Evolutionary conservation across 1,284 basidiomycete genomes (phyloP).

Genomic region (Leccinum subrobustum): DNA sequence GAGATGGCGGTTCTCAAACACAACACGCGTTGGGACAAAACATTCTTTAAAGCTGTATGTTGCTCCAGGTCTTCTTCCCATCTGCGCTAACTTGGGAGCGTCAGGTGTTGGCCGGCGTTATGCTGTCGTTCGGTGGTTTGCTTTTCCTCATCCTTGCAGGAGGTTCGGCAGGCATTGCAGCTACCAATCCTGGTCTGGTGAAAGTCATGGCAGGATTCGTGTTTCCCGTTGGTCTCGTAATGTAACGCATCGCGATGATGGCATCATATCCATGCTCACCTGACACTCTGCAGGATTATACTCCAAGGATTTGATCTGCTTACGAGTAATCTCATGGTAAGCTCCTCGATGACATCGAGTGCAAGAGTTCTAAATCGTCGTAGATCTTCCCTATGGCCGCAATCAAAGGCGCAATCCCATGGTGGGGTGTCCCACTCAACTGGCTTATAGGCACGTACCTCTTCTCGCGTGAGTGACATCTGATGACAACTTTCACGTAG

Average conservation of each 20-base stretch:
- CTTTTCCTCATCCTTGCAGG: conserved; percentile 59
- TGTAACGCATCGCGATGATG: conserved; percentile 40
- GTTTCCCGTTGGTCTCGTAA: conserved; percentile 74
- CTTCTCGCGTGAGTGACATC: neutral
- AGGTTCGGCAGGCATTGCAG: conserved; percentile 51
- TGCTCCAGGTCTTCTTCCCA: neutral
- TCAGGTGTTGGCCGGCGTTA: conserved; percentile 64
- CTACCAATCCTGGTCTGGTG: conserved; percentile 62
- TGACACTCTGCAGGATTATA: conserved; percentile 53
- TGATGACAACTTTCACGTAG: conserved; percentile 36
- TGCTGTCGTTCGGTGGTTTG: conserved; percentile 73
- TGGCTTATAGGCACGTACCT: conserved; percentile 56
- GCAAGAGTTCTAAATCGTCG: neutral
- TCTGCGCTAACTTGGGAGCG: neutral
- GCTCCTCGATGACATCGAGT: conserved; percentile 3
- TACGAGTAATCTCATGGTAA: conserved; percentile 76
- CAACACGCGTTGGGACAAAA: conserved; percentile 53
- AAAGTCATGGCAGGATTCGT: conserved; percentile 65
- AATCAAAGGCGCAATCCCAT: conserved; percentile 57
- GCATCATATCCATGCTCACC: neutral
- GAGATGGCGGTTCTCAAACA: conserved; percentile 61
- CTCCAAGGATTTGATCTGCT: conserved; percentile 68
- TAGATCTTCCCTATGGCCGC: conserved; percentile 70
- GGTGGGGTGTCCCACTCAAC: conserved; percentile 66
- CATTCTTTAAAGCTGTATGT: conserved; percentile 68